Base-by-base conservation (phyloP, 2,329 filamentous ascomycete species). In the Aspergillus sojae region DNA sequence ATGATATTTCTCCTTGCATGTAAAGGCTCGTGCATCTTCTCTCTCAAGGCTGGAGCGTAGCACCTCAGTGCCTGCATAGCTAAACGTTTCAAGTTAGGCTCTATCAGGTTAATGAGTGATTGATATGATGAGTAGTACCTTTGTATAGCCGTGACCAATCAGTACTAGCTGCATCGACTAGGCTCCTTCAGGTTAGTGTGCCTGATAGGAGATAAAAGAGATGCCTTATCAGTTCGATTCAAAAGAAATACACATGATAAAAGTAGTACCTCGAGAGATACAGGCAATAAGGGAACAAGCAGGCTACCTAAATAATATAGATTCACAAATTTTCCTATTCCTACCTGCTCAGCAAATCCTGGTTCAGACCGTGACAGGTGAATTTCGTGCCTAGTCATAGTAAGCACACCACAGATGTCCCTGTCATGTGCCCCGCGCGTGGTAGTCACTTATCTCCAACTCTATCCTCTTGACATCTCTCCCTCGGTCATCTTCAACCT, bases 361-460 rank as follows among this genome's bases (percentile, higher is more conserved):
- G 26, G 4, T 23, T 23, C n/a, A 14, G 46, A 32, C 46, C 11
- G 23, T 28, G 46, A 50, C 46, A n/a, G 46, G 46, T 50, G 46
- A n/a, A 23, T 26, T 50, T 26, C 23, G 23, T 52, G 12, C 10
- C 28, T 48, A 19, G 45, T 28, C 11, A 45, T 52, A 52, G 28
- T 52, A n/a, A 52, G 48, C 48, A 34, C 30, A 32, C 48, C 48
- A 9, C 34, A 36, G 28, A 14, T 30, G 30, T 41, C 57, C 52
- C 57, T 60, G 67, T 68, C 67, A 68, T 66, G 67, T 67, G 67
- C 67, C 65, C 67, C 67, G 62, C 67, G 43, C 43, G 26, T 57
- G 59, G 52, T 50, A 60, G 34, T 48, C 43, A 58, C 32, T 43
- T 43, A 32, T 41, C 56, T 34, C 55, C 34, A 21, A 54, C 23